phyloP scores from a whole-genome alignment of 1,284 basidiomycete species.

The Lignosus rhinocerotis region DNA sequence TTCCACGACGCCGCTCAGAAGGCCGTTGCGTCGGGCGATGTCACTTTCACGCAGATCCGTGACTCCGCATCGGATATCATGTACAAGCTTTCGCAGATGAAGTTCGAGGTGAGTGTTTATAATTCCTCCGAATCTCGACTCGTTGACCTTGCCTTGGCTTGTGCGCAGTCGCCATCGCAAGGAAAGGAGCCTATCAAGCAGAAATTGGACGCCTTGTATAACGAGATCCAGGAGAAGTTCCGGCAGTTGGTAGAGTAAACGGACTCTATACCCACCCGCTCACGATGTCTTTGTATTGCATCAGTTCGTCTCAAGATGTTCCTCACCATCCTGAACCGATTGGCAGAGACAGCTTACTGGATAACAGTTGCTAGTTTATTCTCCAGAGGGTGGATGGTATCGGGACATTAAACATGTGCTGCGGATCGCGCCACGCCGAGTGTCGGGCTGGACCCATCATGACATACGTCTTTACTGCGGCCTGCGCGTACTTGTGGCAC shows the following conservation, averaged over 20 bases:
- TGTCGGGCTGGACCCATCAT: not conserved
- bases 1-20: constrained; percentile 90
- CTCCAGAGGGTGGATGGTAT: too few species aligned
- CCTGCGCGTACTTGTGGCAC: constrained; percentile 7
- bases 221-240: constrained; percentile 89
- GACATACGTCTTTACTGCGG: constrained; percentile 20
- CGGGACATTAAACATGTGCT: not conserved
- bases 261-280: constrained; percentile 29
- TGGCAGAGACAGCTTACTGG: not conserved
- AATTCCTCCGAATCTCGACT: not conserved
- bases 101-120: constrained; percentile 78
- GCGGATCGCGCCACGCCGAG: constrained; percentile 8
- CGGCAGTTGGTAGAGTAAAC: constrained; percentile 78
- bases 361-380: too few species aligned
- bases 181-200: constrained; percentile 79
- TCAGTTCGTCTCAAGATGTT: not conserved
- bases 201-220: constrained; percentile 78
- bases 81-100: constrained; percentile 98
- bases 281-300: constrained; percentile 22
- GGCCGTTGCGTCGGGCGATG: constrained; percentile 82
- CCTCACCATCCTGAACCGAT: not conserved
- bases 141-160: constrained; percentile 13
- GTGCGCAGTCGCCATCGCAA: constrained; percentile 75
- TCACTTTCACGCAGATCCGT: constrained; percentile 93
- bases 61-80: constrained; percentile 87